Percentiles rank a stretch among this genome's conserved stretches.
phyloP scores from a whole-genome alignment of 1,139 yeast species.

The Diutina scorzettiae region DNA sequence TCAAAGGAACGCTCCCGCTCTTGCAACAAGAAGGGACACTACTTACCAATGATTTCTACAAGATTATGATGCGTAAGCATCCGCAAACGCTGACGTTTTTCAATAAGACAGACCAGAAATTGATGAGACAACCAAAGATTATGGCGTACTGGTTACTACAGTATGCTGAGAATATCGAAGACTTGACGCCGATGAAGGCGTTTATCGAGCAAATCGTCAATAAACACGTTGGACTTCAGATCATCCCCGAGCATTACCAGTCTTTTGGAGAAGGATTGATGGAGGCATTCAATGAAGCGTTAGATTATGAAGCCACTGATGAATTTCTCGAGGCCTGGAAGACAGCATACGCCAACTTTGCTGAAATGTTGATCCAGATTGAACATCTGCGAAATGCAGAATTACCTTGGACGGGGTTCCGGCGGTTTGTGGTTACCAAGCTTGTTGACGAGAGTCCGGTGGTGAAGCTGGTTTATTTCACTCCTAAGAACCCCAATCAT shows the following conservation, averaged over 20 bases:
- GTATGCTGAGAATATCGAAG: slow-evolving; percentile 55
- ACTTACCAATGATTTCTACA: slow-evolving; percentile 43
- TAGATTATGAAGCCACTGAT: slow-evolving; percentile 47
- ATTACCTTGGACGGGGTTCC: slow-evolving; percentile 45
- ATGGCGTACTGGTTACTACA: slow-evolving; percentile 50
- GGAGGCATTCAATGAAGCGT: slow-evolving; percentile 38
- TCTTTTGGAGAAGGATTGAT: slow-evolving; percentile 49
- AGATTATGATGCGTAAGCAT: slow-evolving; percentile 39
- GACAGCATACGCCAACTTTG: slow-evolving; percentile 52
- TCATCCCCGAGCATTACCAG: slow-evolving; percentile 53
- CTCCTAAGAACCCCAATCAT: slow-evolving; percentile 30
- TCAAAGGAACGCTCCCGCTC: slow-evolving; percentile 48
- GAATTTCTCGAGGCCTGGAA: slow-evolving; percentile 53
- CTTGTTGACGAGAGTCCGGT: slow-evolving; percentile 33
- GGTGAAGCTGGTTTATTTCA: slow-evolving; percentile 41
- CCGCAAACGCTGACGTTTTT: slow-evolving; percentile 49
- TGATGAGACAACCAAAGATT: slow-evolving; percentile 50
- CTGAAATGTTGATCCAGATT: slow-evolving; percentile 46
- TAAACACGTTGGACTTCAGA: slow-evolving; percentile 55
- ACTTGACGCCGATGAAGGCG: slow-evolving; percentile 39
- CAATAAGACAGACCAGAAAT: slow-evolving; percentile 46
- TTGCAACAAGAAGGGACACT: slow-evolving; percentile 44
- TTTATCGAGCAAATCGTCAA: slow-evolving; percentile 51
- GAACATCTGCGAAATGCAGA: slow-evolving; percentile 37
- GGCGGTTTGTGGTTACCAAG: slow-evolving; percentile 34